These are phyloP conservation scores for Zoysia pacifica DNA, from an alignment of 176 grass and related monocot genomes.

Conservation along the genomic window DNA sequence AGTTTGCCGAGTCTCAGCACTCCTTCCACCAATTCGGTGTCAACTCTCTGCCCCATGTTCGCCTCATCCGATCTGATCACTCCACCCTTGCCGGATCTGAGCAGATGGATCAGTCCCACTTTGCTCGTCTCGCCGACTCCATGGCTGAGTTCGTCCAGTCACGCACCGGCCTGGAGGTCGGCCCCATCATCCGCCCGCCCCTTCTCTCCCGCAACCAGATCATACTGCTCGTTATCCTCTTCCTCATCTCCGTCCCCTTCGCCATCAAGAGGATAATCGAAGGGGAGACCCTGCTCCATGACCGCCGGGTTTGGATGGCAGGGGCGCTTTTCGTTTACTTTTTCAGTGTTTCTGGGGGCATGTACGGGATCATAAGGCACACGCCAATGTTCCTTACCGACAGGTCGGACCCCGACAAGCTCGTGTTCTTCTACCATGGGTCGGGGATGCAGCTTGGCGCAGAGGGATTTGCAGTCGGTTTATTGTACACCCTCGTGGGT, in stretches of 20 bases:
- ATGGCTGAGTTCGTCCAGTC: slow-evolving; percentile 91
- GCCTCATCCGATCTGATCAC: slow-evolving; percentile 66
- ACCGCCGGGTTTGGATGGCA: slow-evolving; percentile 72
- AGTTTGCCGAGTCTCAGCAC: slow-evolving; percentile 84
- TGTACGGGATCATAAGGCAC: slow-evolving; percentile 89
- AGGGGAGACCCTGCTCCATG: slow-evolving; percentile 82
- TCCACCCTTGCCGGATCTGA: slow-evolving; percentile 55
- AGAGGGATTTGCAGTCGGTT: slow-evolving; percentile 83
- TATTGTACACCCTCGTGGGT: slow-evolving; percentile 80
- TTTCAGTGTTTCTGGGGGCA: slow-evolving; percentile 90
- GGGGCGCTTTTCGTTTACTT: slow-evolving; percentile 81
- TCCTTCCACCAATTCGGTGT: slow-evolving; percentile 87
- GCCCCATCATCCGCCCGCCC: slow-evolving; percentile 82
- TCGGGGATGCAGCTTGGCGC: slow-evolving; percentile 92
- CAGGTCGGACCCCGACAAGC: slow-evolving; percentile 66
- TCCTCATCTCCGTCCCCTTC: slow-evolving; percentile 70
- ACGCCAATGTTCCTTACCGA: slow-evolving; percentile 82
- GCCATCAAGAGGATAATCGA: slow-evolving; percentile 66
- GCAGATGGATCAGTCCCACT: slow-evolving; percentile 87
- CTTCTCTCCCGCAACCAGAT: slow-evolving; percentile 72
- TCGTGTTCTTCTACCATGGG: slow-evolving; percentile 92
- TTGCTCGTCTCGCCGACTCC: slow-evolving; percentile 78
- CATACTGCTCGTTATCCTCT: slow-evolving; percentile 48
- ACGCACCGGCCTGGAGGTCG: slow-evolving; percentile 67
- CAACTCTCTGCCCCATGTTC: slow-evolving; percentile 76